Conservation (phyloP, 2,329 filamentous ascomycete genomes). For the Hypomyces rosellus region DNA sequence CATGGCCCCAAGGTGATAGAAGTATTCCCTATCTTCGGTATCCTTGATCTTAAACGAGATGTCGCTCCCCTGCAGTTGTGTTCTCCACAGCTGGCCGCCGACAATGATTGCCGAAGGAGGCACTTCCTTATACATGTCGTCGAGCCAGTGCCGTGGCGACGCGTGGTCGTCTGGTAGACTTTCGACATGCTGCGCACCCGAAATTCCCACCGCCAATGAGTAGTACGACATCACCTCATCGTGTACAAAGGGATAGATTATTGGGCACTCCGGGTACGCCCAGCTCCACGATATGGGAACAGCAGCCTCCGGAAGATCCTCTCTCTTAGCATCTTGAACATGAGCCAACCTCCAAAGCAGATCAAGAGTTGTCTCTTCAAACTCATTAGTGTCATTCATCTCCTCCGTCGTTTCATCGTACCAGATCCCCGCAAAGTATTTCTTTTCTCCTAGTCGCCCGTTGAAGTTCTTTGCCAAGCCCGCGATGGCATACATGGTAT, state of each 20-base stretch:
- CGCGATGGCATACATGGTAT: constrained; percentile 7
- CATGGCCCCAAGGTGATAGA: constrained; percentile 5
- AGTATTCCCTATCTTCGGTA: constrained; percentile 4
- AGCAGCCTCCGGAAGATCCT: not conserved
- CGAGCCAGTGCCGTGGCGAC: constrained; percentile 2
- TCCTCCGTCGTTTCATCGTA: not conserved
- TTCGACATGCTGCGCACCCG: not conserved
- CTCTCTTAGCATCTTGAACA: not conserved
- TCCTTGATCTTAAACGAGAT: constrained; percentile 2
- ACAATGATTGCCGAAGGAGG: constrained; percentile 1
- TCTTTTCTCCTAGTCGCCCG: not conserved
- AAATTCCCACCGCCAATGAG: not conserved
- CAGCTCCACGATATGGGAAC: constrained; percentile 8
- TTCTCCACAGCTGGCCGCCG: constrained; percentile 4
- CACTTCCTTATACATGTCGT: constrained; percentile 9
- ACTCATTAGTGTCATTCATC: not conserved
- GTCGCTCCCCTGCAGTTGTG: not conserved
- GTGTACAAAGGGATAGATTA: constrained; percentile 3
- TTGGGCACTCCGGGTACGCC: constrained; percentile 5
- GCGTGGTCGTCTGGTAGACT: constrained; percentile 6
- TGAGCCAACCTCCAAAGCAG: constrained; percentile 5
- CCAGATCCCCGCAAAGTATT: constrained; percentile 8
- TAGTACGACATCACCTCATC: constrained; percentile 1
- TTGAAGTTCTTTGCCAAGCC: constrained; percentile 8
- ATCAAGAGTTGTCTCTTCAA: not conserved